Conservation (phyloP, 371 early-diverging fungal genomes). For the Dichotomocladium elegans region DNA sequence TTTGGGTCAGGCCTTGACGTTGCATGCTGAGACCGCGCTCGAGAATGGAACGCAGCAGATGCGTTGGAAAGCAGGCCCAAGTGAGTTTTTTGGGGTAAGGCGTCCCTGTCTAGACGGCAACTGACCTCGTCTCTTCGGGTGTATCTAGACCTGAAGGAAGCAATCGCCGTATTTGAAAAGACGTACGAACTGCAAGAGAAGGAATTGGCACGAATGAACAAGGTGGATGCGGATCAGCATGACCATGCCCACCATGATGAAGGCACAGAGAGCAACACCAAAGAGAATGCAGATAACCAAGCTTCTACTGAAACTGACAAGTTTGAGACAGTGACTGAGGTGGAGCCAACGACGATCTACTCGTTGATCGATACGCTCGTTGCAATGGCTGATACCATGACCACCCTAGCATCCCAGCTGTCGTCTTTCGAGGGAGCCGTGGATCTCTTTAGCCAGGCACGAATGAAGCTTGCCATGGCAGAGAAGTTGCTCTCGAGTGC, state of each 20-base stretch:
- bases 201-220: conserved; percentile 27
- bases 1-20: conserved; percentile 66
- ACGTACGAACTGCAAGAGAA: conserved; percentile 47
- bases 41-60: too few species aligned
- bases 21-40: too few species aligned
- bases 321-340: conserved; percentile 41
- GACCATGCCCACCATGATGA: neutral
- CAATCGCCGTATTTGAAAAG: conserved; percentile 47
- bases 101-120: too few species aligned
- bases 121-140: too few species aligned
- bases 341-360: conserved; percentile 37
- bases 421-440: conserved; percentile 33
- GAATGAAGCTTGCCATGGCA: conserved; percentile 26
- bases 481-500: conserved; percentile 18
- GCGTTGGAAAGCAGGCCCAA: too few species aligned
- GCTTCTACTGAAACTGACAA: too few species aligned
- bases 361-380: conserved; percentile 41
- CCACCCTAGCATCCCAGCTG: conserved; percentile 47
- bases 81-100: too few species aligned
- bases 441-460: conserved; percentile 34
- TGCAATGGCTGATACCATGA: conserved; percentile 35
- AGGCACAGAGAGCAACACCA: neutral
- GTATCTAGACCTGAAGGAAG: conserved; percentile 44
- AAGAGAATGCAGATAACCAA: conserved; percentile 12
- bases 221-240: neutral